These are phyloP conservation scores for Solanum bukasovii DNA, from an alignment of 257 asterid species.

Conservation along the genomic window DNA sequence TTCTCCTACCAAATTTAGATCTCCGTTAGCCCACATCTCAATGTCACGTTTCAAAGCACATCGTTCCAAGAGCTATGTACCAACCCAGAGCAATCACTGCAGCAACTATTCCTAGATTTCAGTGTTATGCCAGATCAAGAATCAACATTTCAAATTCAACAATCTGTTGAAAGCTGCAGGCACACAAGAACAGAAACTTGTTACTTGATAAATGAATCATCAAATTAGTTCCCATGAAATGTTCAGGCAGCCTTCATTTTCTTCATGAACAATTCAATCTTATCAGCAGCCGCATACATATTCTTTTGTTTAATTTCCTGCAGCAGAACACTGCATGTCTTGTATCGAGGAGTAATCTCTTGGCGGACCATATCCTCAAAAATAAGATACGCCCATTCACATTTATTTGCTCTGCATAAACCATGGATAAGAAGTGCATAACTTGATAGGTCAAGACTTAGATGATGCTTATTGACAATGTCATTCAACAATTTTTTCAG, in stretches of 20 bases:
- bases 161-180: neutral
- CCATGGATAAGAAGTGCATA: constrained; percentile 79
- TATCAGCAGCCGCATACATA: constrained; percentile 51
- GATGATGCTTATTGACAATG: constrained; percentile 52
- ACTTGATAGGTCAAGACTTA: constrained; percentile 62
- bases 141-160: neutral
- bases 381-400: constrained; percentile 48
- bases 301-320: constrained; percentile 39
- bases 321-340: constrained; percentile 64
- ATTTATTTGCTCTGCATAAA: constrained; percentile 50
- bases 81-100: neutral
- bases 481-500: constrained; percentile 33
- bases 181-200: neutral
- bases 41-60: constrained; percentile 67
- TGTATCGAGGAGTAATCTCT: constrained; percentile 62
- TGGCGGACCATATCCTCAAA: constrained; percentile 56
- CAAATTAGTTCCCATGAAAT: neutral
- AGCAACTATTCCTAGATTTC: neutral
- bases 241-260: constrained; percentile 45
- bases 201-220: neutral
- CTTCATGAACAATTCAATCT: constrained; percentile 50
- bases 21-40: constrained; percentile 54
- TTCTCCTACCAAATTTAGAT: constrained; percentile 60
- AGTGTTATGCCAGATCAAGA: neutral
- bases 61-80: constrained; percentile 22